Base-by-base conservation (phyloP, 1,284 basidiomycete species). In the Grifola frondosa region DNA sequence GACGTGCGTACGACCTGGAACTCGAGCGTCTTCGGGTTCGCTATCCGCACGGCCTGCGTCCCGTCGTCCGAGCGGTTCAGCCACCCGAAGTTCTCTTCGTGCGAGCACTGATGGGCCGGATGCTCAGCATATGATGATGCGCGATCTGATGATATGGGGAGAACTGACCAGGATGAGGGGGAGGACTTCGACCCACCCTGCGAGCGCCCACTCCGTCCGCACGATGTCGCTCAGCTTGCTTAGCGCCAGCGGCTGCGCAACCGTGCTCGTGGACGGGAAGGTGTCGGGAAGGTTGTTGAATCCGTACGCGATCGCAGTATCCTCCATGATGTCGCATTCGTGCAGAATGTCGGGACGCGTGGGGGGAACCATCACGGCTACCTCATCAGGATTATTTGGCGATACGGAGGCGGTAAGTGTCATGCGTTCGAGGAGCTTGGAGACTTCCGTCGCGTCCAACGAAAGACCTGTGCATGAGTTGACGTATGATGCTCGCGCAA, bases 321-420 rank as follows among this genome's bases (percentile, higher is more conserved):
- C 96, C 64, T 99, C 96, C 86, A 99, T 91, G 58, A 99, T 80
- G 65, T 99, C 96, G 61, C 95, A 97, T 66, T 98, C 94, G 64
- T 99, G 97, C 46, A 99, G 73, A 53, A 99, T 97, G 62, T 99
- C 96, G 1, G 97, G 93, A 33, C 96, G 82, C 10, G 94, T 98
- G 22, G 89, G 78, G 2, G 96, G 96, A 25, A 99, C 79, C 29
- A 81, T 70, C 20, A 99, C 86, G 20, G 81, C 59, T 17, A 91
- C 67, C 57, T 88, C 82, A 54, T 91, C 87, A 0, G 74, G 52
- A 46, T 84, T 66, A 13, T 60, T 55, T 1, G 69, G 41, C 5
- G 74, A 72, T 3, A 81, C 64, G 3, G 73, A 67, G 1, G 88
- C 75, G 16, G 67, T 60, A 28, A 88, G 72, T 3, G 82, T 77